Evolutionary conservation across 2,329 filamentous ascomycete species (phyloP).

Genomic region (Sporothrix schenckii): DNA sequence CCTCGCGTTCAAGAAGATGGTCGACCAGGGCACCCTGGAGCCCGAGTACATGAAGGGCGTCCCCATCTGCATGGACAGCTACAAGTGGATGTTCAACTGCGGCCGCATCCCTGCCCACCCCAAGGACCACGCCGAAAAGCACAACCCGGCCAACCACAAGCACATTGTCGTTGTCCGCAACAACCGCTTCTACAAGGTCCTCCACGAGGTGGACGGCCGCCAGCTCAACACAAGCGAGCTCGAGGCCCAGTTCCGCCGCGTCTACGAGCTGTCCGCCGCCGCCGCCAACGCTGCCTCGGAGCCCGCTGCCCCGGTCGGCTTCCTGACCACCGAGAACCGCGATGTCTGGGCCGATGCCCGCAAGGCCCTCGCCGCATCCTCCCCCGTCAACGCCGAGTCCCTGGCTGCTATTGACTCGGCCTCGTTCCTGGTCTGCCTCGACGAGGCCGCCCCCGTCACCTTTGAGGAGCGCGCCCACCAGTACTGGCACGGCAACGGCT

Average conservation of each 20-base stretch:
- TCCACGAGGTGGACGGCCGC: slow-evolving; percentile 77
- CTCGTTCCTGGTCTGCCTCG: slow-evolving; percentile 89
- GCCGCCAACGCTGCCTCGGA: slow-evolving; percentile 47
- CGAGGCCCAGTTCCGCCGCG: slow-evolving; percentile 81
- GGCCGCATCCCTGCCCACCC: slow-evolving; percentile 81
- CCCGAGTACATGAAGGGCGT: slow-evolving; percentile 99
- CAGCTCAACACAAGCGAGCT: slow-evolving; percentile 88
- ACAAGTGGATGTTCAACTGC: slow-evolving; percentile 98
- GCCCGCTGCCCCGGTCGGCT: slow-evolving; percentile 73
- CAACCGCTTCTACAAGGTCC: slow-evolving; percentile 96
- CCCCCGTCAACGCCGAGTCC: slow-evolving; percentile 74
- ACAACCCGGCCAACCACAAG: slow-evolving; percentile 68
- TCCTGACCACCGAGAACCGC: slow-evolving; percentile 87
- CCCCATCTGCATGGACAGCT: slow-evolving; percentile 97
- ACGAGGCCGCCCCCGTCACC: slow-evolving; percentile 87
- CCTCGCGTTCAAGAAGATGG: slow-evolving; percentile 92
- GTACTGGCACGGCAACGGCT: slow-evolving; percentile 97
- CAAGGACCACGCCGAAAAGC: slow-evolving; percentile 82
- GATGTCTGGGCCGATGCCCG: slow-evolving; percentile 90
- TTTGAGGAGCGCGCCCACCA: slow-evolving; percentile 92
- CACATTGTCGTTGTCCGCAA: slow-evolving; percentile 90
- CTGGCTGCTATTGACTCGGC: slow-evolving; percentile 83
- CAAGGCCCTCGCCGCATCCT: slow-evolving; percentile 72
- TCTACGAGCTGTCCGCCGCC: slow-evolving; percentile 71
- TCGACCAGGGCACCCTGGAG: slow-evolving; percentile 80